A percentile compares a stretch with the other conserved stretches of the same genome.
Conservation (phyloP, 768 basidiomycete species). For the Gautieria morchelliformis region DNA sequence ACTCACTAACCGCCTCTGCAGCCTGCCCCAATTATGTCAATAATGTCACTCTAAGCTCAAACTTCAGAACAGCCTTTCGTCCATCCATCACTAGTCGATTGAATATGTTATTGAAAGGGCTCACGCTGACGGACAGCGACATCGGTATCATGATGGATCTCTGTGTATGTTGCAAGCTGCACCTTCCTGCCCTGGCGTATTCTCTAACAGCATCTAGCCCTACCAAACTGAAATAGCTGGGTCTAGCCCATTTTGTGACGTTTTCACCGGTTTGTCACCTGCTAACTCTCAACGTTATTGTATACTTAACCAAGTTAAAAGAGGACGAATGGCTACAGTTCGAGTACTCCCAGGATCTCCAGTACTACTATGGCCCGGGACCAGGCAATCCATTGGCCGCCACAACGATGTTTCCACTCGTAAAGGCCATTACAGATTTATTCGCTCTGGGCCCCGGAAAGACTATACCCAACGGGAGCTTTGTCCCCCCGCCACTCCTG, state of each 20-base stretch:
- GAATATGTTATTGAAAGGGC: constrained; percentile 28
- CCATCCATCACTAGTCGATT: constrained; percentile 24
- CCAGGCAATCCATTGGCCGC: constrained; percentile 35
- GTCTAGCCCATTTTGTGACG: constrained; percentile 31
- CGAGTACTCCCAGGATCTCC: constrained; percentile 36
- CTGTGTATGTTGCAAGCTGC: constrained; percentile 19
- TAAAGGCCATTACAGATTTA: constrained; percentile 29
- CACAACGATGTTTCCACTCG: constrained; percentile 30
- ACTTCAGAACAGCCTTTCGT: constrained; percentile 27
- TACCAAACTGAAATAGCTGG: constrained; percentile 30
- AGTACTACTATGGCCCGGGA: constrained; percentile 39
- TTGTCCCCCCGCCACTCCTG: constrained; percentile 30
- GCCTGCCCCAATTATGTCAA: constrained; percentile 28
- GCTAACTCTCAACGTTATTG: too few relatives aligned
- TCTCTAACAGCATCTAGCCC: background rate
- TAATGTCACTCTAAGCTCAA: constrained; percentile 21
- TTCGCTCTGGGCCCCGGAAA: constrained; percentile 24
- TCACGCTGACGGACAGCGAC: constrained; percentile 25
- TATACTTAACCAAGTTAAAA: constrained; percentile 4
- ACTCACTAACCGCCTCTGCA: constrained; percentile 33
- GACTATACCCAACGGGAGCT: constrained; percentile 17
- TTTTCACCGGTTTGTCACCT: constrained; percentile 24
- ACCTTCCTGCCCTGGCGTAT: background rate
- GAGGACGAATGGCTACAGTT: constrained; percentile 34
- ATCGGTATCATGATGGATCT: constrained; percentile 36